Evolutionary conservation across 805 yeast species (phyloP).

Genomic region (Starmerella etchellsii): DNA sequence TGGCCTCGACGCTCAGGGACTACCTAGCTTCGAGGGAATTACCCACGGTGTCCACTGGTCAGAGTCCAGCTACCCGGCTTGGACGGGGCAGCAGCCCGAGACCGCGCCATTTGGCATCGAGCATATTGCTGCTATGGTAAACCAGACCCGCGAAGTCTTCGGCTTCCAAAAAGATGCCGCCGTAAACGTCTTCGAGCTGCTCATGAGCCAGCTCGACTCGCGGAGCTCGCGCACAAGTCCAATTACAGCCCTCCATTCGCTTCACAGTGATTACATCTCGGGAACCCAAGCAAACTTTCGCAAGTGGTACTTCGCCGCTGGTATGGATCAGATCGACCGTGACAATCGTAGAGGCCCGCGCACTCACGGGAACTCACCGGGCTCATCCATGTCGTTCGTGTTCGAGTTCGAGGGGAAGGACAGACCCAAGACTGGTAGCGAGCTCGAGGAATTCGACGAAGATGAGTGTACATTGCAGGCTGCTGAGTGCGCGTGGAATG

Average conservation of each 20-base stretch:
- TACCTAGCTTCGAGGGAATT: slow-evolving; percentile 6
- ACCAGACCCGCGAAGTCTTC: slow-evolving; percentile 40
- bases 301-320: slow-evolving; percentile 69
- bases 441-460: not conserved
- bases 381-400: too few species aligned
- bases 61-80: slow-evolving; percentile 73
- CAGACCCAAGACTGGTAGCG: not conserved
- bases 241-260: slow-evolving; percentile 39
- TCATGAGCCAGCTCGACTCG: slow-evolving; percentile 51
- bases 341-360: not conserved
- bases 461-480: slow-evolving; percentile 35
- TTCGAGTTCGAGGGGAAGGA: too few species aligned
- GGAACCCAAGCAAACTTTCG: slow-evolving; percentile 55
- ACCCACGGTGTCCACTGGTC: slow-evolving; percentile 21
- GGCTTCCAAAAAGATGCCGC: slow-evolving; percentile 60
- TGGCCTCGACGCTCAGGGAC: slow-evolving; percentile 1
- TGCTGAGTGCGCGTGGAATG: slow-evolving; percentile 37
- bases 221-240: slow-evolving; percentile 56
- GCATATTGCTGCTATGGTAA: slow-evolving; percentile 46
- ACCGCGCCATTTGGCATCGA: slow-evolving; percentile 19
- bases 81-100: slow-evolving; percentile 43
- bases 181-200: slow-evolving; percentile 52
- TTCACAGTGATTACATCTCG: slow-evolving; percentile 67
- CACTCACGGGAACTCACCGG: too few species aligned
- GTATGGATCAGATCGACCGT: slow-evolving; percentile 40